These are phyloP conservation scores for Bipolaris bicolor DNA, from an alignment of 2,329 filamentous ascomycete species.

Conservation along the genomic window DNA sequence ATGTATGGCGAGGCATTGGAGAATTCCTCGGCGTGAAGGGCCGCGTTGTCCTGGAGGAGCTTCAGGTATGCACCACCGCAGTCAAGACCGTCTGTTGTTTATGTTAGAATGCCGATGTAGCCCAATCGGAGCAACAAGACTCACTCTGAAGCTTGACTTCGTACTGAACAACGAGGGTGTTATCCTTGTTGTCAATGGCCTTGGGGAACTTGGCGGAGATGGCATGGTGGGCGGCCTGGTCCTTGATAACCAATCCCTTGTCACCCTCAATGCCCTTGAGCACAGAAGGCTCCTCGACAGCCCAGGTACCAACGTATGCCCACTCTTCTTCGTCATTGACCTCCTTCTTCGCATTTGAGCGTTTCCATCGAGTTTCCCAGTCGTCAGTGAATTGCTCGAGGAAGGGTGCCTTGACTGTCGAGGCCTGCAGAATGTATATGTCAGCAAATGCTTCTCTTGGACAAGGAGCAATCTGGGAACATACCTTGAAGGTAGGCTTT, in stretches of 20 bases:
- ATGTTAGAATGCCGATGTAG: slow-evolving; percentile 38
- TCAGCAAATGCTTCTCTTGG: slow-evolving; percentile 23
- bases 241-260: slow-evolving; percentile 97
- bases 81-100: slow-evolving; percentile 79
- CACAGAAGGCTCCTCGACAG: slow-evolving; percentile 90
- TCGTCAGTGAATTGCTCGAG: slow-evolving; percentile 97
- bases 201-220: slow-evolving; percentile 99
- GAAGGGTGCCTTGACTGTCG: slow-evolving; percentile 88
- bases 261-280: slow-evolving; percentile 93
- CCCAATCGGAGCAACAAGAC: slow-evolving; percentile 45
- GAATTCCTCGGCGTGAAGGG: slow-evolving; percentile 96
- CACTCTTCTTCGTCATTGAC: slow-evolving; percentile 82
- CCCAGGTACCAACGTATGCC: slow-evolving; percentile 96
- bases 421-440: slow-evolving; percentile 70
- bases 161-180: slow-evolving; percentile 97
- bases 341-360: slow-evolving; percentile 96
- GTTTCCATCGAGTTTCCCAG: slow-evolving; percentile 93
- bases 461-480: slow-evolving; percentile 45
- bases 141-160: slow-evolving; percentile 98
- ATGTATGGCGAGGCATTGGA: slow-evolving; percentile 96
- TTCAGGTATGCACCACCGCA: slow-evolving; percentile 99
- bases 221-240: slow-evolving; percentile 95
- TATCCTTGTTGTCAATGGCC: slow-evolving; percentile 95
- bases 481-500: slow-evolving; percentile 86
- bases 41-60: slow-evolving; percentile 96